Evolutionary conservation across 352 stramenopile genomes (phyloP).

Genomic region (Pythium dissimile): DNA sequence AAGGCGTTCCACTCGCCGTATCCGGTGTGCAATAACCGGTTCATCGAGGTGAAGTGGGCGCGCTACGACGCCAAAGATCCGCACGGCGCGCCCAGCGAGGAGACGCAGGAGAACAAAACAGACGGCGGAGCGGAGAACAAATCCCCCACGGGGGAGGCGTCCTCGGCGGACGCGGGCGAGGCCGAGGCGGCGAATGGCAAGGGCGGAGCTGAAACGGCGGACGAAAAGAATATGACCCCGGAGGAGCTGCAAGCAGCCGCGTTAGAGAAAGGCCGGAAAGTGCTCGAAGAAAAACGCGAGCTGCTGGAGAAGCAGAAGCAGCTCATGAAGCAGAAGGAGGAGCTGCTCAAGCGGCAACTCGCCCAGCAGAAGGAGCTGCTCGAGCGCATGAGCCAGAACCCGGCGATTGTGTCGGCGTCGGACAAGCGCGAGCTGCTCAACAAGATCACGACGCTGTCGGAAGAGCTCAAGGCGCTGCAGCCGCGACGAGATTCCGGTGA

Average conservation of each 20-base stretch:
- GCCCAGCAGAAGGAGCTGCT: conserved; percentile 80
- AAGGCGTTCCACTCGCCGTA: conserved; percentile 86
- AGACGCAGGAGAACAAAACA: conserved; percentile 29
- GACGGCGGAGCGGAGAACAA: background rate
- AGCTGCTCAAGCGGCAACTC: conserved; percentile 76
- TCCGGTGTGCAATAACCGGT: conserved; percentile 88
- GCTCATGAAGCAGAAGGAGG: conserved; percentile 83
- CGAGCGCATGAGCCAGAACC: conserved; percentile 79
- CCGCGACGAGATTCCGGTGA: conserved; percentile 10
- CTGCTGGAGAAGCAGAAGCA: conserved; percentile 80
- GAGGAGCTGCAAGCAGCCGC: conserved; percentile 70
- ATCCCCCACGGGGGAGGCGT: background rate
- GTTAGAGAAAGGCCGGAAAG: conserved; percentile 74
- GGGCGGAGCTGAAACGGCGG: conserved; percentile 17
- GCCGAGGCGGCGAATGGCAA: background rate
- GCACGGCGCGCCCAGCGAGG: conserved; percentile 39
- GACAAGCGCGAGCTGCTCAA: conserved; percentile 80
- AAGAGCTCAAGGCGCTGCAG: conserved; percentile 64
- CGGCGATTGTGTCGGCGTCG: conserved; percentile 51
- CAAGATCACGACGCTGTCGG: conserved; percentile 77
- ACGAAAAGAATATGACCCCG: conserved; percentile 61
- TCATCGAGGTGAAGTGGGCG: conserved; percentile 87
- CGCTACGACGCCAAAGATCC: conserved; percentile 75
- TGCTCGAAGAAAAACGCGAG: conserved; percentile 86
- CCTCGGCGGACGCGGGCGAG: background rate